phyloP scores from a whole-genome alignment of 1,284 basidiomycete species.

The Chalciporus sp. region DNA sequence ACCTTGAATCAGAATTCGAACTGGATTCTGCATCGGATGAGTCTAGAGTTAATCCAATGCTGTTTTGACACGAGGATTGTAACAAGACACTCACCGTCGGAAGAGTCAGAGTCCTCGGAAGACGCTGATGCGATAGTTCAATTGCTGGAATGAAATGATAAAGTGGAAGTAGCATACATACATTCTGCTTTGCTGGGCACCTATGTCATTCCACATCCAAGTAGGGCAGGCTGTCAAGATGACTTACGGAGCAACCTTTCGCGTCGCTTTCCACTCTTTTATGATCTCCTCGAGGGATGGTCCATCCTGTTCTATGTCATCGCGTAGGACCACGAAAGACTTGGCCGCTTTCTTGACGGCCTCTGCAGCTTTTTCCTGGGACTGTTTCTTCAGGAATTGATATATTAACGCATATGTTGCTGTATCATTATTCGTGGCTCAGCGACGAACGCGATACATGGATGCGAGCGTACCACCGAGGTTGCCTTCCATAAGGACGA shows the following conservation, averaged over 20 bases:
- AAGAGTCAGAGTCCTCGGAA: constrained; percentile 24
- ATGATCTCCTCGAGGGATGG: constrained; percentile 64
- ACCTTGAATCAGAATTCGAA: constrained; percentile 25
- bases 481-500: constrained; percentile 45
- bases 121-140: constrained; percentile 23
- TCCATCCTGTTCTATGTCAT: constrained; percentile 48
- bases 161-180: constrained; percentile 25
- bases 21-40: constrained; percentile 37
- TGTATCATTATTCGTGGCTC: constrained; percentile 31
- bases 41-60: constrained; percentile 15
- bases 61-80: not conserved
- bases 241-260: constrained; percentile 29
- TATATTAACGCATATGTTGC: constrained; percentile 75
- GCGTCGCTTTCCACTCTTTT: constrained; percentile 55
- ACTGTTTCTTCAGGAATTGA: constrained; percentile 64
- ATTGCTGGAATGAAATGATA: constrained; percentile 8
- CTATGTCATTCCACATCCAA: constrained; percentile 5
- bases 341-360: constrained; percentile 69
- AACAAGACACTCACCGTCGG: constrained; percentile 23
- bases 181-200: constrained; percentile 30
- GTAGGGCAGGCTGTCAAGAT: not conserved
- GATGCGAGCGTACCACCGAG: constrained; percentile 44
- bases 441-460: constrained; percentile 5
- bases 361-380: constrained; percentile 64
- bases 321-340: constrained; percentile 57